Percentiles rank a stretch among this genome's conserved stretches.
Evolutionary conservation across 2,329 filamentous ascomycete genomes (phyloP).

Genomic region (Aspergillus clavatus): DNA sequence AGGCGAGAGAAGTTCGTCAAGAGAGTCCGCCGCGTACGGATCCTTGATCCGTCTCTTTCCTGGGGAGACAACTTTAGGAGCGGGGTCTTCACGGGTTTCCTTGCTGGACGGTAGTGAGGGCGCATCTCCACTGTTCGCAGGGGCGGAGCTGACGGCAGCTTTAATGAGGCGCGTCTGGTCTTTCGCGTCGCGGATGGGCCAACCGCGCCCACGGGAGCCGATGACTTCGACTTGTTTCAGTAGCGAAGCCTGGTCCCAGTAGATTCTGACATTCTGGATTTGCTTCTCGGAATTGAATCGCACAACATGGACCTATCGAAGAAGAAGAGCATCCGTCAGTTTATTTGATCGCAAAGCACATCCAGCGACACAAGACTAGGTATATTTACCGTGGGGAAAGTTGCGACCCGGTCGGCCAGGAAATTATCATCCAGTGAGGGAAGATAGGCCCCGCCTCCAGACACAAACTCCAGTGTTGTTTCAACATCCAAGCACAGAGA

Average conservation of each 20-base stretch:
- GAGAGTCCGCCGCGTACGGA: constrained; percentile 47
- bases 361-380: constrained; percentile 17
- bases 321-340: background rate
- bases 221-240: constrained; percentile 93
- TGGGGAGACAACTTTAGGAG: constrained; percentile 26
- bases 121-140: constrained; percentile 10
- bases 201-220: constrained; percentile 82
- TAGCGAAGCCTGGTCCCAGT: constrained; percentile 92
- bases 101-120: constrained; percentile 18
- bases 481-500: constrained; percentile 73
- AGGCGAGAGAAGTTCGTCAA: constrained; percentile 66
- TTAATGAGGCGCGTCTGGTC: constrained; percentile 77
- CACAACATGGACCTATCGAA: constrained; percentile 78
- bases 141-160: constrained; percentile 39
- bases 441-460: constrained; percentile 78
- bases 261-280: constrained; percentile 81
- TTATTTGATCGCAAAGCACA: background rate
- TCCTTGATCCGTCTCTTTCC: constrained; percentile 41
- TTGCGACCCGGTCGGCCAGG: constrained; percentile 72
- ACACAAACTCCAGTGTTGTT: constrained; percentile 75
- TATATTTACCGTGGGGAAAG: constrained; percentile 77
- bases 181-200: constrained; percentile 84
- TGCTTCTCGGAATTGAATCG: constrained; percentile 70
- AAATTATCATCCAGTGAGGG: constrained; percentile 93
- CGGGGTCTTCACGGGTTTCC: constrained; percentile 10